A percentile compares a stretch with the other conserved stretches of the same genome.
Conservation (phyloP, 305 asterid genomes). For the Coffea humblotiana region DNA sequence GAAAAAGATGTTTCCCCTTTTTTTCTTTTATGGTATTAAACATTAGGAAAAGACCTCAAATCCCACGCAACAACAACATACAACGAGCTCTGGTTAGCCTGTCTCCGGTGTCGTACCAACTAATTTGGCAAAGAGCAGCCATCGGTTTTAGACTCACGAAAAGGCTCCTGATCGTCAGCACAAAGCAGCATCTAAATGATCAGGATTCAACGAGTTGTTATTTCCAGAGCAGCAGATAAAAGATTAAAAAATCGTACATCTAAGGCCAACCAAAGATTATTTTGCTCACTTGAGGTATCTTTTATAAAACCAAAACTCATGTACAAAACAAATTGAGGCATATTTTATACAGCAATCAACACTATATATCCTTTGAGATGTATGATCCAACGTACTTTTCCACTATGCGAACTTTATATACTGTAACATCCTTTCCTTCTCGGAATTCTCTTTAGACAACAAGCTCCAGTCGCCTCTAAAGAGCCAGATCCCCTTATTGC, state of each 20-base stretch:
- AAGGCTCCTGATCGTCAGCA: neutral
- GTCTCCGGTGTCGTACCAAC: neutral
- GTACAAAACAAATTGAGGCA: neutral
- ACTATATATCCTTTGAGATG: neutral
- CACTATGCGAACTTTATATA: neutral
- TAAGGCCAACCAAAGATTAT: neutral
- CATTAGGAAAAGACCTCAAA: neutral
- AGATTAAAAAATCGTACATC: neutral
- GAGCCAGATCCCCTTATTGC: neutral
- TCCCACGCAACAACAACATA: neutral
- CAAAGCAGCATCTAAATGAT: neutral
- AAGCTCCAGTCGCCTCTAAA: neutral
- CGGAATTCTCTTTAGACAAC: neutral
- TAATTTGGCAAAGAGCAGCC: neutral
- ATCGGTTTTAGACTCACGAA: neutral
- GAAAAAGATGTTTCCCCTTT: neutral
- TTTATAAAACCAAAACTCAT: neutral
- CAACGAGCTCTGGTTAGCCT: neutral
- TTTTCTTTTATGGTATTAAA: no score
- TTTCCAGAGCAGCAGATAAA: neutral
- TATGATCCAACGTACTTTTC: neutral
- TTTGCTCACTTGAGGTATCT: neutral
- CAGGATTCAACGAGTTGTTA: neutral
- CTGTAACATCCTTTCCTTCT: neutral
- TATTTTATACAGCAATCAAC: neutral